Evolutionary conservation across 1,139 yeast genomes (phyloP), one percentile per base, ranked within the genome.

Genomic region (Suhomyces yuchorum): DNA sequence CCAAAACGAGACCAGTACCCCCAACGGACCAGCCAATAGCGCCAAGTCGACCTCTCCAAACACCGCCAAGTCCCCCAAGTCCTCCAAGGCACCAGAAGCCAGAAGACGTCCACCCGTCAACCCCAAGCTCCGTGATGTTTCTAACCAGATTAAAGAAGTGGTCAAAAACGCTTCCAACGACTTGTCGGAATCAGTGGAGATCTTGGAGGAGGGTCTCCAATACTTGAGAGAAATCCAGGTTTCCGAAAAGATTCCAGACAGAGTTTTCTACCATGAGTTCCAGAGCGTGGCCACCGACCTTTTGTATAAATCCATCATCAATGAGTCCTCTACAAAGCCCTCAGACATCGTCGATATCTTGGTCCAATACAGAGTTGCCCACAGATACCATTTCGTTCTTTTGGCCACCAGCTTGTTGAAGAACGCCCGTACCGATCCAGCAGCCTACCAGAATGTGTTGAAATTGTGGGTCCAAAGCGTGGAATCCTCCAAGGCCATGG

Each of bases 171-270:
- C 57, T 3, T 43, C 53, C 15, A 48, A 46, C 4, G 66, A 65
- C 40, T 53, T 70, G 28, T 42, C 55, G 4, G 79, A 73, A 50
- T 58, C 71, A 18, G 54, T 67, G 23, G 75, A 67, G 36, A 73
- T 75, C 47, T 65, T 73, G 42, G 77, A 73, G 42, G 80, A 75
- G 56, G 80, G 78, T 2, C 58, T 74, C 36, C 54, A 68, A 28
- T 75, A 72, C 55, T 60, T 75, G 50, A 60, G 75, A 44, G 74
- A 73, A 41, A 62, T 74, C 48, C 74, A 73, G 55, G 54, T 46
- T 4, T 58, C 63, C 1, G 80, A 75, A 55, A 54, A 52, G 15
- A 70, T 75, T 47, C 48, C 52, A 8, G 54, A 54, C 47, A 38
- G 47, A 26, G 48, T 42, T 28, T 42, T 54, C 18, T 52, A 45